Conservation (phyloP, 768 basidiomycete genomes). For the Tephrocybe sp. region DNA sequence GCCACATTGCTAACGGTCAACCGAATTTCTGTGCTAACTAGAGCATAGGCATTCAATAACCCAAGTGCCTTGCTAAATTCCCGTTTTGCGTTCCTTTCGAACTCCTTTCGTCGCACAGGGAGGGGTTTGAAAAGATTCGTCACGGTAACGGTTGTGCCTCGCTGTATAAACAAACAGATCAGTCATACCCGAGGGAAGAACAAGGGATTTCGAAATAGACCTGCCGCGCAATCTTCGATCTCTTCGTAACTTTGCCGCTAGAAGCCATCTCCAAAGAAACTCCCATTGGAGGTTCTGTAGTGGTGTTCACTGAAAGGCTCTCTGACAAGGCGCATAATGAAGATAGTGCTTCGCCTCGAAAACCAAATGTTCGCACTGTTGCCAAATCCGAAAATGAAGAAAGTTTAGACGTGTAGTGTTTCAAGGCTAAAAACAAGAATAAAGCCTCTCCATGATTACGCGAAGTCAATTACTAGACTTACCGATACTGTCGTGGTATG, state of each 20-base stretch:
- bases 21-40: constrained; percentile 69
- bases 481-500: constrained; percentile 82
- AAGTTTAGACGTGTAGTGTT: constrained; percentile 94
- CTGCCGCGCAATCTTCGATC: constrained; percentile 71
- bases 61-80: constrained; percentile 86
- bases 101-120: constrained; percentile 89
- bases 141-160: constrained; percentile 81
- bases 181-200: not conserved
- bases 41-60: constrained; percentile 83
- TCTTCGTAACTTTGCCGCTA: constrained; percentile 56
- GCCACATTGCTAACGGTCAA: constrained; percentile 68
- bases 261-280: constrained; percentile 71
- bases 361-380: constrained; percentile 81
- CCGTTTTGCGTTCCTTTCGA: constrained; percentile 83
- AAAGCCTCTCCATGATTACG: not conserved
- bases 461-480: constrained; percentile 18
- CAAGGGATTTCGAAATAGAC: constrained; percentile 34
- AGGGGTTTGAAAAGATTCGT: constrained; percentile 74
- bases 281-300: constrained; percentile 79
- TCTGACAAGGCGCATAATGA: constrained; percentile 87
- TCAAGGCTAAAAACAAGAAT: constrained; percentile 53
- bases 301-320: constrained; percentile 66
- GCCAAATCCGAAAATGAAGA: constrained; percentile 70
- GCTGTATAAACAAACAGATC: constrained; percentile 38
- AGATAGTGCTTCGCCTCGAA: constrained; percentile 93